Evolutionary conservation across 2,329 filamentous ascomycete species (phyloP), one percentile per base, ranked within the genome.

Genomic region (Fusarium sp.): DNA sequence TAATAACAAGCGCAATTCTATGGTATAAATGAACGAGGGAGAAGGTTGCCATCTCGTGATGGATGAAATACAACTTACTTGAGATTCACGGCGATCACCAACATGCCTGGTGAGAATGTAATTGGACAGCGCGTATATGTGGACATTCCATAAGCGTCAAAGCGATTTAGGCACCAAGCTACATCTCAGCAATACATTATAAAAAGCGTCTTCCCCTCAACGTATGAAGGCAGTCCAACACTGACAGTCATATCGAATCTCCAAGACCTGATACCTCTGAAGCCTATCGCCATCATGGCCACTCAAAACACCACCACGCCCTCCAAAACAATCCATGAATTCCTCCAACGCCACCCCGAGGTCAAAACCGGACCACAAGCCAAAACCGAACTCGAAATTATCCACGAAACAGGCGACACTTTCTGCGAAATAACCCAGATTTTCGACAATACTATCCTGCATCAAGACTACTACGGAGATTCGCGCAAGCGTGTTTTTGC

Each of bases 331-430:
- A 37, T 58, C 2, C n/a, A 20, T 0, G 52, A 60, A 32, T 60
- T 60, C 2, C 35, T 58, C 11, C 4, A 37, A 1, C 27, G 52
- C 7, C 52, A 60, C 35, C 43, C 56, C 1, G 30, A 58, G 43
- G 53, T 60, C 17, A 10, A 19, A 23, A 41, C 19, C 1, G 30
- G 30, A 6, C 6, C 22, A 1, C 7, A 47, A 4, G 52, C 43
- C n/a, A 37, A 50, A 22, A 22, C 19, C 0, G 27, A 60, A 17
- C 44, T 60, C 1, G 56, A 58, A 5, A 1, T 14, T 6, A 5
- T 60, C 7, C 56, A 58, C 9, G 19, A 50, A 2, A 17, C 11
- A 6, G 56, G 19, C 17, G 35, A 60, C 4, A 58, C 51, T 3
- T 59, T 46, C 15, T 59, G 43, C 7, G 9, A 48, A 7, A 15